Conservation (phyloP, 345 rosid genomes). For the Sapria himalayana region DNA sequence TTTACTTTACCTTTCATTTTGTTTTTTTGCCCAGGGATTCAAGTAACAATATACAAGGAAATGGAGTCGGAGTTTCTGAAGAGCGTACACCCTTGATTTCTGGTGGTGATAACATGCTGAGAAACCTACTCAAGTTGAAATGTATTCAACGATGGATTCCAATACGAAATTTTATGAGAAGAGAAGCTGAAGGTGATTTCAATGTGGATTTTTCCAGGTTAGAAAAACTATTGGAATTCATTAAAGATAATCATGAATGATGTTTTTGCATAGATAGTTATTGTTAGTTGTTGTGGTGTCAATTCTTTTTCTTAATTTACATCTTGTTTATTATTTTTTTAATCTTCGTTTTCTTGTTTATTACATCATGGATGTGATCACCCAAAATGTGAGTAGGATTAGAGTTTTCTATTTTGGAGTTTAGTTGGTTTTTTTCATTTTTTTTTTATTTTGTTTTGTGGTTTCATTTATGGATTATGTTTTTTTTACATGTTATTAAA, state of each 20-base stretch:
- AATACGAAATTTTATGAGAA: constrained; percentile 25
- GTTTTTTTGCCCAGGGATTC: too few relatives aligned
- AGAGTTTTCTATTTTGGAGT: too few relatives aligned
- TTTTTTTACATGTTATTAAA: too few relatives aligned
- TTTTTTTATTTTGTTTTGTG: too few relatives aligned
- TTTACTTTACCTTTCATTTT: too few relatives aligned
- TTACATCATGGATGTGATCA: too few relatives aligned
- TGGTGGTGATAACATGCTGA: constrained; percentile 59
- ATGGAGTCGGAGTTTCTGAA: constrained; percentile 10
- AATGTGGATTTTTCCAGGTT: constrained; percentile 64
- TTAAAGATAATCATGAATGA: constrained; percentile 2
- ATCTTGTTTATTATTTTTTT: constrained; percentile 5
- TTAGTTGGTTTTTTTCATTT: too few relatives aligned
- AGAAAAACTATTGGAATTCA: constrained; percentile 5
- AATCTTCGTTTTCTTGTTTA: background rate
- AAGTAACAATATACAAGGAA: too few relatives aligned
- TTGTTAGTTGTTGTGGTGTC: constrained; percentile 2
- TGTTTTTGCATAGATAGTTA: constrained; percentile 2
- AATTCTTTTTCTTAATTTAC: constrained; percentile 3
- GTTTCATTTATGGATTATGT: too few relatives aligned
- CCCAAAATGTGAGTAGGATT: too few relatives aligned
- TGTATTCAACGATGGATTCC: constrained; percentile 69
- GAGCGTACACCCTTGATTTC: constrained; percentile 15
- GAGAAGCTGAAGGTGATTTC: constrained; percentile 18
- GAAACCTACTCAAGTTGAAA: constrained; percentile 58